Evolutionary conservation across 2,329 filamentous ascomycete genomes (phyloP), one percentile per base, ranked within the genome.

Genomic region (Aschersonia sp.): DNA sequence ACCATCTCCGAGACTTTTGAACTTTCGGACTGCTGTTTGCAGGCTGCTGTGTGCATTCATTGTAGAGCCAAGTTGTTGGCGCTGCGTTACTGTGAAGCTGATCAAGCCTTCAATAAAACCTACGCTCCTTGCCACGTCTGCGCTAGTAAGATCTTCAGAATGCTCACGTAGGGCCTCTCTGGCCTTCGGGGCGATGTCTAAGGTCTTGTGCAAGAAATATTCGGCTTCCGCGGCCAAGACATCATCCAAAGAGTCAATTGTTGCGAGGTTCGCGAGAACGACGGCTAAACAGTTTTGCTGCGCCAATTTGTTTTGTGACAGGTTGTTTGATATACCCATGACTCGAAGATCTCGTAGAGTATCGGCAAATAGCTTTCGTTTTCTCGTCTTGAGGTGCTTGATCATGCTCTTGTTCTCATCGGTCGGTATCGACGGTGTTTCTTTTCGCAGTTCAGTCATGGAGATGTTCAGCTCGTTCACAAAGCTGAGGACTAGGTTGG

Each of bases 251-350:
- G 61, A 54, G 12, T 58, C 46, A 5, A 77, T 52, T 52, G 73
- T 55, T 35, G 67, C 58, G 3, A 72, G 74, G 5, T 69, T 72
- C 2, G 86, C 76, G 31, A 98, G 72, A 2, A 96, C 73, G 4
- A 74, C 65, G 5, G 85, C 75, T 5, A 86, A 69, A 1, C 85
- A 84, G 31, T 77, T 72, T 63, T 98, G 92, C 47, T 79, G 78
- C 40, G 76, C 74, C 20, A 97, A 71, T 43, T 83, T 72, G 58
- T 85, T 80, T 10, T 80, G 81, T 53, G 84, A 80, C 12, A 94
- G 71, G 59, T 95, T 96, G 47, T 82, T 80, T 56, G 83, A 84
- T 56, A 98, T 78, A 4, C 92, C 92, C 91, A 98, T 97, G 49
- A 83, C 78, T 38, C 88, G 80, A 31, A 96, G 69, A 29, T 82